Evolutionary conservation across 2,329 filamentous ascomycete genomes (phyloP).

Genomic region (Neofusicoccum laricinum): DNA sequence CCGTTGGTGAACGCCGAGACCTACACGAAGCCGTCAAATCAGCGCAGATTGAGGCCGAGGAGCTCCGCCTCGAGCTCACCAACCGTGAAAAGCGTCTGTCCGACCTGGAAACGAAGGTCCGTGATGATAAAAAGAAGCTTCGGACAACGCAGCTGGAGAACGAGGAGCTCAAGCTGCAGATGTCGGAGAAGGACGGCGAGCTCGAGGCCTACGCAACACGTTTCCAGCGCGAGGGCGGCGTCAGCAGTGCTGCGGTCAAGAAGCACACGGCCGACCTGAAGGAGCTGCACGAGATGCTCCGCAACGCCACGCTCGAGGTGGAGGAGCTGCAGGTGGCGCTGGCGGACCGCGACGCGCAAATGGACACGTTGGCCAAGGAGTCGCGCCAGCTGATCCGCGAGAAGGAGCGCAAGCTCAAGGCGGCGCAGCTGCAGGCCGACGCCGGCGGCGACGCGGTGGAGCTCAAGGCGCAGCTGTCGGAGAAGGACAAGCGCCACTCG

Average conservation of each 20-base stretch:
- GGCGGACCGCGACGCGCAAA: conserved; percentile 20
- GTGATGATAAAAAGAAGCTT: conserved; percentile 21
- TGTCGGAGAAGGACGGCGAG: conserved; percentile 58
- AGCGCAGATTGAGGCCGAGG: conserved; percentile 62
- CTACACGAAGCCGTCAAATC: conserved; percentile 61
- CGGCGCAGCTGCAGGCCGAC: conserved; percentile 27
- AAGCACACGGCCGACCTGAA: conserved; percentile 22
- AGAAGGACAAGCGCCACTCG: conserved; percentile 66
- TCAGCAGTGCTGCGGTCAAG: conserved; percentile 18
- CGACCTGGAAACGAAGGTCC: conserved; percentile 20
- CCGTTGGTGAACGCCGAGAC: conserved; percentile 56
- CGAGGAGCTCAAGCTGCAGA: conserved; percentile 63
- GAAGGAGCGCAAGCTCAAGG: conserved; percentile 3
- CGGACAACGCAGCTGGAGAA: conserved; percentile 53
- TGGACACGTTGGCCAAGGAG: conserved; percentile 17
- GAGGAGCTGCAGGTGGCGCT: conserved; percentile 22
- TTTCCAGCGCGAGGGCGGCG: conserved; percentile 20
- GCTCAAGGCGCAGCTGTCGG: conserved; percentile 50
- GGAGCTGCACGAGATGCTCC: conserved; percentile 23
- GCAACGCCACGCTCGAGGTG: conserved; percentile 21
- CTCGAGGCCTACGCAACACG: conserved; percentile 34
- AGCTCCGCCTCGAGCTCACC: conserved; percentile 33
- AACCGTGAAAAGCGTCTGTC: conserved; percentile 21
- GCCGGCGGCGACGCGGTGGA: conserved; percentile 29
- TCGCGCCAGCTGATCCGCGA: conserved; percentile 20